phyloP scores from a whole-genome alignment of 2,329 filamentous ascomycete species.

The Botrytis cinerea region DNA sequence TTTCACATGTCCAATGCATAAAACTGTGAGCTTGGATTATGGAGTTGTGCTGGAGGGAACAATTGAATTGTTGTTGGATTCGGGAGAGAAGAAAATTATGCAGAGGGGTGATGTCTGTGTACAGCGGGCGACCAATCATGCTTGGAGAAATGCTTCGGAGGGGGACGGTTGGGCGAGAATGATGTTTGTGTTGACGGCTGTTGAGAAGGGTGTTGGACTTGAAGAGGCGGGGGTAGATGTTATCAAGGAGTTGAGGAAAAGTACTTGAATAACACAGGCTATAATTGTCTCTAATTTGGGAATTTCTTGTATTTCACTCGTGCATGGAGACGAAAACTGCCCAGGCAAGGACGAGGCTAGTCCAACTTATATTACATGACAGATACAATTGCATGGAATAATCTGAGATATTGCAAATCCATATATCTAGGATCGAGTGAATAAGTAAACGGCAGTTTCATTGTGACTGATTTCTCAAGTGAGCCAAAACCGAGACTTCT shows the following conservation, averaged over 20 bases:
- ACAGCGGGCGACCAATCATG: conserved; percentile 49
- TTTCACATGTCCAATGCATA: conserved; percentile 45
- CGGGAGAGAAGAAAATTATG: conserved; percentile 45
- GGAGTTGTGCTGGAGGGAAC: conserved; percentile 46
- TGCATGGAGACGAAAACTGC: not conserved
- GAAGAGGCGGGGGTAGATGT: conserved; percentile 30
- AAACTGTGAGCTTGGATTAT: conserved; percentile 48
- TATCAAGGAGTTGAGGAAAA: conserved; percentile 8
- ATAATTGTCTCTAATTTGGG: rapidly evolving
- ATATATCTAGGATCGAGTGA: not conserved
- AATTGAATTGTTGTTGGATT: conserved; percentile 46
- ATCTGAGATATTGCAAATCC: not conserved
- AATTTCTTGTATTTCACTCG: not conserved
- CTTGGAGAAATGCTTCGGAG: conserved; percentile 42
- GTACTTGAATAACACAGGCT: not conserved
- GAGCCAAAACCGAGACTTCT: not conserved
- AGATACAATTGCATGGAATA: not conserved
- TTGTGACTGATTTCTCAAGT: not conserved
- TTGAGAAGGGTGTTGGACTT: conserved; percentile 26
- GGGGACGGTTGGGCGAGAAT: conserved; percentile 35
- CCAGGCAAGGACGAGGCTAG: not conserved
- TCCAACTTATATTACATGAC: not conserved
- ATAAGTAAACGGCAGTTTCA: not conserved
- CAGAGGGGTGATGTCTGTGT: conserved; percentile 47
- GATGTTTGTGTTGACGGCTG: conserved; percentile 35